These are phyloP conservation scores for Leccinum subrobustum DNA, from an alignment of 1,284 basidiomycete species.

Conservation along the genomic window DNA sequence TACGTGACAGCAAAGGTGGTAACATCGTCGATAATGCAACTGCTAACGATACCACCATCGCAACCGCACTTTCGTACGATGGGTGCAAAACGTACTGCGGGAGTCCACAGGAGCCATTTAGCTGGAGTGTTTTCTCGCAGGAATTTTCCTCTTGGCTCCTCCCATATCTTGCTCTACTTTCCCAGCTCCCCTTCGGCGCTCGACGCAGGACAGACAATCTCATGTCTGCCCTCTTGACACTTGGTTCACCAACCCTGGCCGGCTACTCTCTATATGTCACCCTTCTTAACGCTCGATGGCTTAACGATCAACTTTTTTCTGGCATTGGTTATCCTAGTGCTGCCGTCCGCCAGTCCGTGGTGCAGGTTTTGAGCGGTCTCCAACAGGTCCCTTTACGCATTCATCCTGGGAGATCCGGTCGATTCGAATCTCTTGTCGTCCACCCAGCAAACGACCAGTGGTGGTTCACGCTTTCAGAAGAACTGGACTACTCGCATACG, in stretches of 20 bases:
- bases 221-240: slow-evolving; percentile 31
- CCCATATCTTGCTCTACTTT: slow-evolving; percentile 43
- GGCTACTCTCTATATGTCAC: slow-evolving; percentile 35
- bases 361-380: slow-evolving; percentile 23
- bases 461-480: slow-evolving; percentile 27
- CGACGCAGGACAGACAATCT: slow-evolving; percentile 26
- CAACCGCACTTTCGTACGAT: slow-evolving; percentile 23
- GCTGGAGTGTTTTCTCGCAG: slow-evolving; percentile 40
- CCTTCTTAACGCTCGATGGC: slow-evolving; percentile 33
- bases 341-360: slow-evolving; percentile 17
- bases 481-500: slow-evolving; percentile 29
- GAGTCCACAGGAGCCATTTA: slow-evolving; percentile 29
- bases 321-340: slow-evolving; percentile 20
- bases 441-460: slow-evolving; percentile 34
- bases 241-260: slow-evolving; percentile 36
- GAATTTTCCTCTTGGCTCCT: slow-evolving; percentile 44
- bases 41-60: not conserved
- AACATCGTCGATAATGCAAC: not conserved
- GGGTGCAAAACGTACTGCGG: slow-evolving; percentile 36
- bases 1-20: slow-evolving; percentile 15
- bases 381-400: slow-evolving; percentile 35
- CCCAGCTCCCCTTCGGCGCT: slow-evolving; percentile 44
- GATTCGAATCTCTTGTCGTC: slow-evolving; percentile 32
- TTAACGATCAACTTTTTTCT: slow-evolving; percentile 22
- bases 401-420: slow-evolving; percentile 19